These are phyloP conservation scores for Pseudogymnoascus destructans DNA, from an alignment of 2,329 filamentous ascomycete species.

Conservation along the genomic window DNA sequence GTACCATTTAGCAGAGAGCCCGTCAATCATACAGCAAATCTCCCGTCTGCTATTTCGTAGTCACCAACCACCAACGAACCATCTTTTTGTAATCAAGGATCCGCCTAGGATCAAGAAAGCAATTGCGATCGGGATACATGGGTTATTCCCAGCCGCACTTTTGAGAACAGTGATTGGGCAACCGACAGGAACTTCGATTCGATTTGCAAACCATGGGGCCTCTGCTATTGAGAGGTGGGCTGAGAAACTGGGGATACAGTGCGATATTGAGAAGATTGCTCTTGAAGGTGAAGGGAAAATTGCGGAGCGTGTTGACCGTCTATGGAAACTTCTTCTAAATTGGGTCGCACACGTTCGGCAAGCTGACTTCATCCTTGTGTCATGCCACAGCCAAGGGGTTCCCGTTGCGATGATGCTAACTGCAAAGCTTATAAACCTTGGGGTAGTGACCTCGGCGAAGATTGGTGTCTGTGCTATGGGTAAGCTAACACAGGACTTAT, in stretches of 20 bases:
- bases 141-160: slow-evolving; percentile 77
- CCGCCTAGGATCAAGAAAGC: slow-evolving; percentile 68
- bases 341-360: slow-evolving; percentile 83
- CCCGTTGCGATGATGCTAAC: slow-evolving; percentile 87
- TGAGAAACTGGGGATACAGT: slow-evolving; percentile 54
- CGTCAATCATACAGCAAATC: slow-evolving; percentile 58
- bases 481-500: slow-evolving; percentile 22
- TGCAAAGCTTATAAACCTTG: slow-evolving; percentile 82
- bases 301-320: slow-evolving; percentile 71
- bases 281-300: slow-evolving; percentile 93
- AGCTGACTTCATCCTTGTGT: slow-evolving; percentile 83
- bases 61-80: slow-evolving; percentile 45
- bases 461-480: slow-evolving; percentile 76
- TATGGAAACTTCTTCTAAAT: slow-evolving; percentile 90
- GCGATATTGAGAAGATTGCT: slow-evolving; percentile 83
- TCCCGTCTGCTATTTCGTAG: slow-evolving; percentile 43
- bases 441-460: slow-evolving; percentile 61
- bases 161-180: slow-evolving; percentile 87
- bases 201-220: slow-evolving; percentile 79
- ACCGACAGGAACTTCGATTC: slow-evolving; percentile 86
- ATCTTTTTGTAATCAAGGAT: slow-evolving; percentile 59
- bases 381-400: slow-evolving; percentile 90
- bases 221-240: slow-evolving; percentile 76
- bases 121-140: slow-evolving; percentile 86
- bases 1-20: slow-evolving; percentile 52